phyloP scores from a whole-genome alignment of 139 green algal species.

The Gonium pectorale region DNA sequence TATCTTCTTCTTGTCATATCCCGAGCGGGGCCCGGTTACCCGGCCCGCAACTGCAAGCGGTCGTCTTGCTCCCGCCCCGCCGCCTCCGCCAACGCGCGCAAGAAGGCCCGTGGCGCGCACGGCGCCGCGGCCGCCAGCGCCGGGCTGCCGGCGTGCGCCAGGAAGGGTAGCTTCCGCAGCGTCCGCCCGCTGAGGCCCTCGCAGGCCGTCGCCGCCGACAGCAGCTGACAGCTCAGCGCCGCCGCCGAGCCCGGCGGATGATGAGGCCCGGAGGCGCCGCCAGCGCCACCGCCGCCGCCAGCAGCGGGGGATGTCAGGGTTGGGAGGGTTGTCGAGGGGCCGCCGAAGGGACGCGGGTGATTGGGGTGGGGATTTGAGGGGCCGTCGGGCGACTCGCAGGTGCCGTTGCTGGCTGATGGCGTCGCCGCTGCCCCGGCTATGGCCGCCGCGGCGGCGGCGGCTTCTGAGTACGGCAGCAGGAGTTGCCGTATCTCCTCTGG shows the following conservation, averaged over 20 bases:
- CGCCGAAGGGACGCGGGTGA: background rate
- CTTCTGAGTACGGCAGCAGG: conserved; percentile 23
- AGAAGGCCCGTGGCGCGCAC: background rate
- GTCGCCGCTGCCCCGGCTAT: background rate
- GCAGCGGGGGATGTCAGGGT: background rate
- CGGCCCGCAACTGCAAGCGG: conserved; percentile 9
- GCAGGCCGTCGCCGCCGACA: conserved; percentile 55
- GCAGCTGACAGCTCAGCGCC: conserved; percentile 51
- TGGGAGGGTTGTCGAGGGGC: background rate
- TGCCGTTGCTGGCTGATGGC: too few species aligned
- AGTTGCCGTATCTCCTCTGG: conserved; percentile 5
- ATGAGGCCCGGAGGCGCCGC: too few species aligned
- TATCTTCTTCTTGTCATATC: too few species aligned
- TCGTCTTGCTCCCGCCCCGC: conserved; percentile 18
- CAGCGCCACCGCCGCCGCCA: background rate
- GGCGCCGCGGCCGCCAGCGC: background rate
- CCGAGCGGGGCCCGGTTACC: too few species aligned
- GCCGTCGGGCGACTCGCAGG: background rate
- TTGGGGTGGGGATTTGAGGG: background rate
- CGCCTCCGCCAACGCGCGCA: conserved; percentile 14
- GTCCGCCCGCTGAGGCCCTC: conserved; percentile 80
- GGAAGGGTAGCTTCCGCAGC: conserved; percentile 87
- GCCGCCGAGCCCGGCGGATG: background rate
- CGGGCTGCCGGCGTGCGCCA: conserved; percentile 71
- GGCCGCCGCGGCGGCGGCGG: background rate